Percentiles rank a stretch among this genome's conserved stretches.
These are phyloP conservation scores for Urostyla sp. DNA, from an alignment of 73 alveolate species.

Conservation along the genomic window DNA sequence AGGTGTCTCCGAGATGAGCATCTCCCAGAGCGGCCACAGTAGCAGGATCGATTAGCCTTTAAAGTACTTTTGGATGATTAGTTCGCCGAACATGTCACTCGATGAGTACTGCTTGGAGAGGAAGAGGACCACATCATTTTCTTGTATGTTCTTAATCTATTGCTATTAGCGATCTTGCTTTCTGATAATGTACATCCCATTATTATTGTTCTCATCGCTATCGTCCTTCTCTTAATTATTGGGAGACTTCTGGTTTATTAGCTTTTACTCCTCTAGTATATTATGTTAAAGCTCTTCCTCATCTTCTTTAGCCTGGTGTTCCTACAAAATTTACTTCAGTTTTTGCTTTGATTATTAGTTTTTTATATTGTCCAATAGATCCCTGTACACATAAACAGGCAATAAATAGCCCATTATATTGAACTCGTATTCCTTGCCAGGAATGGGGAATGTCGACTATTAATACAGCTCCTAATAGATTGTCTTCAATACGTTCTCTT, in stretches of 20 bases:
- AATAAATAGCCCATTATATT: slow-evolving; percentile 42
- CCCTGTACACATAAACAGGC: slow-evolving; percentile 4
- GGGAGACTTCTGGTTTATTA: too few relatives aligned
- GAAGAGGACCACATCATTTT: slow-evolving; percentile 33
- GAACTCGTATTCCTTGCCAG: slow-evolving; percentile 8
- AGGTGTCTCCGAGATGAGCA: slow-evolving; percentile 62
- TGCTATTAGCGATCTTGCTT: not conserved
- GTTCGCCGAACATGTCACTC: slow-evolving; percentile 56
- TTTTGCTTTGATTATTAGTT: too few relatives aligned
- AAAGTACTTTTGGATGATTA: slow-evolving; percentile 47
- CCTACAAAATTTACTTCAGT: not conserved
- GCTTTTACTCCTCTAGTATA: too few relatives aligned
- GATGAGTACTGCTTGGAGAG: slow-evolving; percentile 48
- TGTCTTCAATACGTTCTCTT: not conserved
- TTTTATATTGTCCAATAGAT: slow-evolving; percentile 24
- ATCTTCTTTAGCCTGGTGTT: not conserved
- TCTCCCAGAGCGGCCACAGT: slow-evolving; percentile 64
- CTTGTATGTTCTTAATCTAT: slow-evolving; percentile 7
- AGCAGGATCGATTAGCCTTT: slow-evolving; percentile 16
- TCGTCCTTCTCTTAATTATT: not conserved
- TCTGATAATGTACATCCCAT: not conserved
- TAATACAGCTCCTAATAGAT: not conserved
- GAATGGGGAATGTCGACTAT: slow-evolving; percentile 22
- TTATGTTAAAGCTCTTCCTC: not conserved
- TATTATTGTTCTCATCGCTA: not conserved